A percentile compares a stretch with the other conserved stretches of the same genome.
phyloP scores from a whole-genome alignment of 2,329 filamentous ascomycete genomes.

The Xylariales sp. region DNA sequence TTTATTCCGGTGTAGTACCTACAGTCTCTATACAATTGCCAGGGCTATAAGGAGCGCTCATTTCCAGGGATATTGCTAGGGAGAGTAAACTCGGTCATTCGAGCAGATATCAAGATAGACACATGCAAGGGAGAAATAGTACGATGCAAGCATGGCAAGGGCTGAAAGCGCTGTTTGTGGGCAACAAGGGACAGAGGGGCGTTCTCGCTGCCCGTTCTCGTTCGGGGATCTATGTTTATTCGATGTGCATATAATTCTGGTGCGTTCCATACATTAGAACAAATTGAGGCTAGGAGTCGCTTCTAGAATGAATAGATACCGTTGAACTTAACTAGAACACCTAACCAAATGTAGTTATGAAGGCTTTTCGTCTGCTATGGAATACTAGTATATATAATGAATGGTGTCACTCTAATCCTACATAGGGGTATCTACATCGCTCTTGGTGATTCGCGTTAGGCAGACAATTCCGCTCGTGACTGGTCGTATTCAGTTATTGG shows the following conservation, averaged over 20 bases:
- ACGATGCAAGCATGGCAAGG: not conserved
- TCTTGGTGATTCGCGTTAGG: not conserved
- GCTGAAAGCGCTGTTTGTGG: not conserved
- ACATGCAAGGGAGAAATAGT: not conserved
- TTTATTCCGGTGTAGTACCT: not conserved
- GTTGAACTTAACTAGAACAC: not conserved
- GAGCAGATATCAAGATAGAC: not conserved
- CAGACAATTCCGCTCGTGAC: not conserved
- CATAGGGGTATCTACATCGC: not conserved
- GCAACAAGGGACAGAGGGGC: not conserved
- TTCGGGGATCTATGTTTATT: not conserved
- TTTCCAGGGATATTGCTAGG: not conserved
- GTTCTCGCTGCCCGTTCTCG: not conserved
- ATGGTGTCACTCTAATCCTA: not conserved
- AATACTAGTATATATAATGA: not conserved
- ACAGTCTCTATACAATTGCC: not conserved
- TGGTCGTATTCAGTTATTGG: not conserved
- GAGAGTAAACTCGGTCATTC: not conserved
- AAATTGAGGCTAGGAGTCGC: not conserved
- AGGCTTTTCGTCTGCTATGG: not conserved
- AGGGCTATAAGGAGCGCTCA: not conserved
- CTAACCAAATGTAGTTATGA: not conserved
- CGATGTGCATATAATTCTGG: not conserved
- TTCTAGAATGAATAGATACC: not conserved
- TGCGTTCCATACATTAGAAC: not conserved